A percentile compares a stretch with the other conserved stretches of the same genome.
Conservation (phyloP, 257 asterid species). For the Craterostigma plantagineum region DNA sequence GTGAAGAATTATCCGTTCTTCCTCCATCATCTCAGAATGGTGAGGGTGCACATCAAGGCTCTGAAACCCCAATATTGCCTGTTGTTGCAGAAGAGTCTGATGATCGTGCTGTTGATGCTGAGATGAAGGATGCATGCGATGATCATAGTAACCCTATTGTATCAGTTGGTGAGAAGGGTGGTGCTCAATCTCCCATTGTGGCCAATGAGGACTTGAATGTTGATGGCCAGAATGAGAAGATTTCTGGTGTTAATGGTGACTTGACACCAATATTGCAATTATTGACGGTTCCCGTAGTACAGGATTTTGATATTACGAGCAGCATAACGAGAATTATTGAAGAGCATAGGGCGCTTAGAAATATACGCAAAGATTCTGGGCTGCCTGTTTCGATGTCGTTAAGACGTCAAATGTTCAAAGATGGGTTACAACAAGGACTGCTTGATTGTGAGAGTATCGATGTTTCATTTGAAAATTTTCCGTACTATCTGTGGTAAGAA, state of each 20-base stretch:
- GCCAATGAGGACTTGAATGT: conserved; percentile 26
- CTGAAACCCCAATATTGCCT: conserved; percentile 36
- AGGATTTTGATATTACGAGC: conserved; percentile 39
- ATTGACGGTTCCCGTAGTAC: conserved; percentile 29
- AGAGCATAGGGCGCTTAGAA: conserved; percentile 53
- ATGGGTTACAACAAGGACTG: conserved; percentile 35
- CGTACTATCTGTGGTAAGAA: conserved; percentile 65
- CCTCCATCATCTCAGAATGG: conserved; percentile 44
- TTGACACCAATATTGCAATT: conserved; percentile 36
- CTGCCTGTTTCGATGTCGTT: conserved; percentile 37
- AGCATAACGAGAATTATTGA: conserved; percentile 24
- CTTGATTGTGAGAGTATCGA: conserved; percentile 39
- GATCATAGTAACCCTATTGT: conserved; percentile 32
- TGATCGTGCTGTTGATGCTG: conserved; percentile 51
- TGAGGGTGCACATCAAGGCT: conserved; percentile 32
- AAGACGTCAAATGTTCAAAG: conserved; percentile 39
- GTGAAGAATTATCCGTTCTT: conserved; percentile 41
- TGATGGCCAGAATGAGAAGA: conserved; percentile 36
- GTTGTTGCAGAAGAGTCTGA: conserved; percentile 49
- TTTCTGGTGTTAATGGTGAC: conserved; percentile 23
- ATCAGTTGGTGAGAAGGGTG: conserved; percentile 27
- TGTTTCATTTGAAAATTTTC: conserved; percentile 73
- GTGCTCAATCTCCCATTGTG: conserved; percentile 16
- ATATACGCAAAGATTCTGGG: conserved; percentile 27
- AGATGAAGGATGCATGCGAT: conserved; percentile 30